A percentile compares a stretch with the other conserved stretches of the same genome.
Evolutionary conservation across 2,329 filamentous ascomycete genomes (phyloP).

Genomic region (Alternaria brassicicola): DNA sequence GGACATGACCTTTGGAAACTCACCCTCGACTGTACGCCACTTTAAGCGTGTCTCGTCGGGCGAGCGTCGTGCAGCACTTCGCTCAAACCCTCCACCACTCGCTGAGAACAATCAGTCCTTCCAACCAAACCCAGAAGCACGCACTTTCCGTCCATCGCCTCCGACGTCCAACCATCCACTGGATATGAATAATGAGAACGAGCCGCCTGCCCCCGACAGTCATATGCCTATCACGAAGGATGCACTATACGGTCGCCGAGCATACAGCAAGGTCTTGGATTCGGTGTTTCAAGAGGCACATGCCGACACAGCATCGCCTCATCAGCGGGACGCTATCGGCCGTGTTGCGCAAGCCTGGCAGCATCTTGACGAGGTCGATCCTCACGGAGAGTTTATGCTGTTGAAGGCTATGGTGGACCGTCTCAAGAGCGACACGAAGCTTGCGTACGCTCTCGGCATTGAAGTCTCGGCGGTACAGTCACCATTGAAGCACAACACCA

Average conservation of each 20-base stretch:
- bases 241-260: conserved; percentile 77
- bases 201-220: conserved; percentile 58
- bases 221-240: conserved; percentile 70
- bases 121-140: conserved; percentile 45
- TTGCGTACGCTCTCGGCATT: conserved; percentile 57
- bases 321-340: conserved; percentile 84
- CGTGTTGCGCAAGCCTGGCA: conserved; percentile 85
- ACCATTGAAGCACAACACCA: conserved; percentile 40
- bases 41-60: conserved; percentile 85
- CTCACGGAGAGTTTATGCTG: conserved; percentile 86
- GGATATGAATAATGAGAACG: conserved; percentile 65
- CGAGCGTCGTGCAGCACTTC: conserved; percentile 45
- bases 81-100: conserved; percentile 37
- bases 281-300: conserved; percentile 83
- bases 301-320: conserved; percentile 72
- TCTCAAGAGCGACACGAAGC: conserved; percentile 71
- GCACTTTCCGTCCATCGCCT: conserved; percentile 47
- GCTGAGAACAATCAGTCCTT: conserved; percentile 28
- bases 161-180: conserved; percentile 39
- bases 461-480: conserved; percentile 36
- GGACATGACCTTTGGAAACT: conserved; percentile 93
- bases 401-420: conserved; percentile 78
- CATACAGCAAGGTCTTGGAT: conserved; percentile 82
- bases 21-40: conserved; percentile 86
- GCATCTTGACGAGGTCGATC: conserved; percentile 82